Percentiles rank a stretch among this genome's conserved stretches.
phyloP scores from a whole-genome alignment of 306 rosid genomes.

The Hippophae rhamnoides region DNA sequence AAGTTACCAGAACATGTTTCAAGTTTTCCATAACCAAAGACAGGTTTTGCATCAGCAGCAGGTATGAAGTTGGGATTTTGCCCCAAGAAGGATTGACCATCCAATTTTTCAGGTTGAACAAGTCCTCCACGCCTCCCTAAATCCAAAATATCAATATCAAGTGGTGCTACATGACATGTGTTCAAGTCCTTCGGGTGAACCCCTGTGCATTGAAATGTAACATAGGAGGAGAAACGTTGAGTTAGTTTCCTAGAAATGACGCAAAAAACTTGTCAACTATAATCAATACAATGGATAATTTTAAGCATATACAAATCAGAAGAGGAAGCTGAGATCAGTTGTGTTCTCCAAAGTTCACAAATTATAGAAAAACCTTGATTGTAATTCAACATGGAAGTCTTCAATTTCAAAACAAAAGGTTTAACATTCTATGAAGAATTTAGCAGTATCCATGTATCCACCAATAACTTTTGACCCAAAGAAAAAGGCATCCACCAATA shows the following conservation, averaged over 20 bases:
- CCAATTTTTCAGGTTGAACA: slow-evolving; percentile 18
- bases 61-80: slow-evolving; percentile 25
- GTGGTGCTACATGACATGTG: slow-evolving; percentile 25
- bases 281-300: background rate
- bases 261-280: background rate
- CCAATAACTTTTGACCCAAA: too few species aligned
- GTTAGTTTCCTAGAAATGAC: background rate
- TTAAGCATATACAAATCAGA: background rate
- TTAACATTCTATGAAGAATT: background rate
- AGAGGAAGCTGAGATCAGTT: too few species aligned
- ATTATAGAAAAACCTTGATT: background rate
- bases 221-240: background rate
- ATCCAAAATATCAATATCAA: slow-evolving; percentile 9
- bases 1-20: slow-evolving; percentile 22
- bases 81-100: slow-evolving; percentile 28
- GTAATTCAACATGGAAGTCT: background rate
- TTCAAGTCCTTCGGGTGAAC: slow-evolving; percentile 28
- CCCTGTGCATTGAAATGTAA: slow-evolving; percentile 25
- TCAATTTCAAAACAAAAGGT: background rate
- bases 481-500: too few species aligned
- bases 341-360: background rate
- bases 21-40: slow-evolving; percentile 16
- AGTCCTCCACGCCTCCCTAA: slow-evolving; percentile 26
- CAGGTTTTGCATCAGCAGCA: slow-evolving; percentile 26
- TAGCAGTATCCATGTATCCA: too few species aligned